phyloP scores from a whole-genome alignment of 345 rosid genomes.

The Lagerstroemia speciosa region DNA sequence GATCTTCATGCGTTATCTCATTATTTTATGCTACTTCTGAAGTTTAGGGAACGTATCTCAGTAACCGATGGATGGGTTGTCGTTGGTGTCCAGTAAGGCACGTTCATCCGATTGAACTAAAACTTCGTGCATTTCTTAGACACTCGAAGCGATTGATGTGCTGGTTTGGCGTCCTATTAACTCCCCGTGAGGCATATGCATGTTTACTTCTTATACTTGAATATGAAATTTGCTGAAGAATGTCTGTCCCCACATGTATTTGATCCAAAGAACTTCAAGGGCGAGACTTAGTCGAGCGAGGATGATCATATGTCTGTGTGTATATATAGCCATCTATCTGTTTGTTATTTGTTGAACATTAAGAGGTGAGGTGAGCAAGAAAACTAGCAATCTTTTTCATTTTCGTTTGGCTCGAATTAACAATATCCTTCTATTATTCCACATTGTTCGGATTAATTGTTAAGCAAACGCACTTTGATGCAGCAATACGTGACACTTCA shows the following conservation, averaged over 20 bases:
- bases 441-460: too few relatives aligned
- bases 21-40: constrained; percentile 9
- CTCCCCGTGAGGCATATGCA: not conserved
- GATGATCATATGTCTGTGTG: not conserved
- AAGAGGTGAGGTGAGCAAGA: not conserved
- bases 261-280: not conserved
- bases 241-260: not conserved
- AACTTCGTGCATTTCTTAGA: too few relatives aligned
- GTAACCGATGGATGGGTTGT: not conserved
- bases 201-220: too few relatives aligned
- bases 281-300: not conserved
- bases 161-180: too few relatives aligned
- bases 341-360: not conserved
- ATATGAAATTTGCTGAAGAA: not conserved
- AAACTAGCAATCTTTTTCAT: not conserved
- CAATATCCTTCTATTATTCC: not conserved
- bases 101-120: not conserved
- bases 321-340: not conserved
- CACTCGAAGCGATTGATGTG: too few relatives aligned
- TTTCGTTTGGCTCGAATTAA: not conserved
- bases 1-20: constrained; percentile 2
- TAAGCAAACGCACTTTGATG: not conserved
- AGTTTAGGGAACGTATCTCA: not conserved
- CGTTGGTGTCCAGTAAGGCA: not conserved
- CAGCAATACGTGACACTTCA: not conserved